Percentiles rank a stretch among this genome's conserved stretches.
Conservation (phyloP, 2,329 filamentous ascomycete species). For the Cordyceps cicadae region DNA sequence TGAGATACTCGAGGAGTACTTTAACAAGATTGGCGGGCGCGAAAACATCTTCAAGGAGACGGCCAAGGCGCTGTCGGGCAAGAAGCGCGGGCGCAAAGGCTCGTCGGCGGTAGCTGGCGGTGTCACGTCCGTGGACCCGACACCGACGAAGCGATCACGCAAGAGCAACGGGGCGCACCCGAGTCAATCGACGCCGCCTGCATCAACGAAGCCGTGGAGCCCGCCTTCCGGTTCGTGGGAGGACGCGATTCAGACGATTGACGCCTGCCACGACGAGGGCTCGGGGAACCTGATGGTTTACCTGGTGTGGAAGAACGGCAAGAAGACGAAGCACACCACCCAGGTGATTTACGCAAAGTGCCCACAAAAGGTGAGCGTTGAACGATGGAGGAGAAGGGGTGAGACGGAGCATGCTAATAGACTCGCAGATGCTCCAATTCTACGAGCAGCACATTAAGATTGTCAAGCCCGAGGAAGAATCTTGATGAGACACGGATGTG, state of each 20-base stretch:
- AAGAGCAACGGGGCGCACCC: slow-evolving; percentile 42
- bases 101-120: slow-evolving; percentile 17
- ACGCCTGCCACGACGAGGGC: slow-evolving; percentile 61
- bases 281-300: slow-evolving; percentile 56
- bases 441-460: slow-evolving; percentile 52
- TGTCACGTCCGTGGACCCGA: slow-evolving; percentile 15
- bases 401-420: neutral
- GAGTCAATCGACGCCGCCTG: slow-evolving; percentile 39
- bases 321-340: slow-evolving; percentile 66
- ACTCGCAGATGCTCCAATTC: slow-evolving; percentile 47
- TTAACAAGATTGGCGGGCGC: slow-evolving; percentile 53
- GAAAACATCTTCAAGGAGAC: slow-evolving; percentile 45
- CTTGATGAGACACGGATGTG: neutral
- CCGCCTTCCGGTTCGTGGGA: slow-evolving; percentile 72
- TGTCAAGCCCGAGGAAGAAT: slow-evolving; percentile 30
- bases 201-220: slow-evolving; percentile 46
- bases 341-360: slow-evolving; percentile 64
- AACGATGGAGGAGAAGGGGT: neutral
- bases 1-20: slow-evolving; percentile 58
- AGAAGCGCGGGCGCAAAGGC: slow-evolving; percentile 47
- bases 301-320: slow-evolving; percentile 63
- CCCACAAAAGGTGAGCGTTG: slow-evolving; percentile 58
- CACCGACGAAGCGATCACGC: slow-evolving; percentile 34
- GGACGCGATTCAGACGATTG: slow-evolving; percentile 59
- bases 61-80: slow-evolving; percentile 40